These are phyloP conservation scores for Pythium plurisporium DNA, from an alignment of 352 stramenopile species.

Conservation along the genomic window DNA sequence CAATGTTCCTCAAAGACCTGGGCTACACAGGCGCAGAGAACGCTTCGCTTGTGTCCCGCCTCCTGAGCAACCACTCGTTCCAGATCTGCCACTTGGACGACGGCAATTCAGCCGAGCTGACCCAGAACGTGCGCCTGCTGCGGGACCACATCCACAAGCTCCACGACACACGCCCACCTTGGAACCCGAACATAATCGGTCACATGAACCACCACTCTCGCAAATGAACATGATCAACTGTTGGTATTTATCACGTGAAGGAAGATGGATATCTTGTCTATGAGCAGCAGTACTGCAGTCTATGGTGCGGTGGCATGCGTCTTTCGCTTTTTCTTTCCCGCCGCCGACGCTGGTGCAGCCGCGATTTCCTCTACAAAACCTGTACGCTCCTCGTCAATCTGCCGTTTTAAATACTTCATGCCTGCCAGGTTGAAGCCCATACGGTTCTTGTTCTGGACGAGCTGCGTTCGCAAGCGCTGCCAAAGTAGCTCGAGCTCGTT, in stretches of 20 bases:
- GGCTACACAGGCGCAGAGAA: constrained; percentile 71
- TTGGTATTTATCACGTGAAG: too few species aligned
- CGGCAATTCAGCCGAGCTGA: constrained; percentile 70
- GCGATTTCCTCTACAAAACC: constrained; percentile 77
- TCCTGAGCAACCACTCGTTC: constrained; percentile 77
- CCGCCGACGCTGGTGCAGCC: constrained; percentile 12
- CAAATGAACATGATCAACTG: constrained; percentile 1
- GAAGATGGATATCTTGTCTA: too few species aligned
- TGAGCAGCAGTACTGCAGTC: too few species aligned
- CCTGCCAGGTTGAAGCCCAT: constrained; percentile 86
- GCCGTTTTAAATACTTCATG: constrained; percentile 86
- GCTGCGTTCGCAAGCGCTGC: constrained; percentile 64
- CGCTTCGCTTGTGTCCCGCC: constrained; percentile 47
- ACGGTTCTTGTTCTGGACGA: constrained; percentile 77
- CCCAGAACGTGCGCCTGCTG: constrained; percentile 79
- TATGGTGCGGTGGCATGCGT: not conserved
- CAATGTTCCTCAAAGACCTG: constrained; percentile 72
- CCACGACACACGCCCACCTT: constrained; percentile 24
- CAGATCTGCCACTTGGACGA: constrained; percentile 83
- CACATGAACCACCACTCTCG: not conserved
- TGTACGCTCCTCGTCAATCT: constrained; percentile 72
- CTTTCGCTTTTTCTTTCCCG: constrained; percentile 57
- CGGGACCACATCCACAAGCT: constrained; percentile 33
- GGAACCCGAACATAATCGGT: constrained; percentile 25
- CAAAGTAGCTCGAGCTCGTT: constrained; percentile 79